Conservation (phyloP, 2,329 filamentous ascomycete genomes). For the Penicillium brevicompactum region DNA sequence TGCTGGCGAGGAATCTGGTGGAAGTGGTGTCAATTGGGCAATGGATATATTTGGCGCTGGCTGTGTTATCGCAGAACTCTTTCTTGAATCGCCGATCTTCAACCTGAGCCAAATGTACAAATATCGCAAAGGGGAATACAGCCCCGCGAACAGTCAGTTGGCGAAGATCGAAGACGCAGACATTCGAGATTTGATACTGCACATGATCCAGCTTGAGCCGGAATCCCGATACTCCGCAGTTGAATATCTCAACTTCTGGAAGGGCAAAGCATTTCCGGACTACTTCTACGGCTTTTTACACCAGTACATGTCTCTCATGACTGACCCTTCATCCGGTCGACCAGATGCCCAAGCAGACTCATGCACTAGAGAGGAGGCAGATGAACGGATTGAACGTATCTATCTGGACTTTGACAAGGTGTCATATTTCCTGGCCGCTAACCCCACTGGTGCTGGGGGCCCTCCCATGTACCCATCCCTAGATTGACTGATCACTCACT, state of each 20-base stretch:
- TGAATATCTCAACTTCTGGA: constrained; percentile 91
- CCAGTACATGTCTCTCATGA: constrained; percentile 95
- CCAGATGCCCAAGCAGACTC: constrained; percentile 67
- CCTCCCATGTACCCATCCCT: constrained; percentile 34
- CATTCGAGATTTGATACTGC: constrained; percentile 82
- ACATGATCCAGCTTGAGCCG: constrained; percentile 95
- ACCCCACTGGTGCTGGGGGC: constrained; percentile 51
- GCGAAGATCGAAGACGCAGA: constrained; percentile 85
- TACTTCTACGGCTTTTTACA: constrained; percentile 99
- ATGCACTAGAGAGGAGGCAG: constrained; percentile 79
- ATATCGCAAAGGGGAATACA: constrained; percentile 89
- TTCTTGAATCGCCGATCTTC: constrained; percentile 95
- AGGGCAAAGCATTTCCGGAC: constrained; percentile 85
- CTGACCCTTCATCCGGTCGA: constrained; percentile 81
- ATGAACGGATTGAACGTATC: constrained; percentile 90
- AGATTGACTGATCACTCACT: constrained; percentile 47
- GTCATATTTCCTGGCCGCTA: constrained; percentile 85
- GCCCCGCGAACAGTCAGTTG: constrained; percentile 77
- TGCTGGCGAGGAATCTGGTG: constrained; percentile 66
- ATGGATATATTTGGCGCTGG: constrained; percentile 99
- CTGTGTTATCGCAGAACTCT: constrained; percentile 94
- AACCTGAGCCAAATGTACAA: constrained; percentile 95
- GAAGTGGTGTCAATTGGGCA: constrained; percentile 74
- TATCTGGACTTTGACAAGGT: constrained; percentile 98
- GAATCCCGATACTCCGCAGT: constrained; percentile 90